Evolutionary conservation across 306 rosid species (phyloP), one percentile per base, ranked within the genome.

Genomic region (Bauhinia variegata): DNA sequence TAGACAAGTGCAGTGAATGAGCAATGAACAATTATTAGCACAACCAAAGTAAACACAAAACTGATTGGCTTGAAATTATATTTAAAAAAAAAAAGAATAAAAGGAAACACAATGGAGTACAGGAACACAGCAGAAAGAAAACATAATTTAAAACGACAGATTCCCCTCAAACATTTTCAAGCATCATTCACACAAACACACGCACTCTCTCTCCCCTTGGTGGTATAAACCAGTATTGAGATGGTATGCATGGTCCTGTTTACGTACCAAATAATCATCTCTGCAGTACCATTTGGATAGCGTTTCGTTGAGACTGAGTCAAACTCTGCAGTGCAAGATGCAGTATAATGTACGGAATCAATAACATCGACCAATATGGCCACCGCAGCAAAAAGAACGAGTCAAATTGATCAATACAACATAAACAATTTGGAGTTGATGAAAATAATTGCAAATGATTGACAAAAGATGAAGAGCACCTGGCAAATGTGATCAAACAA

Each of bases 301-400:
- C 93, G 52, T 65, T 83, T 71, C 70, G 76, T 76, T 92, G 96
- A 72, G 82, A 62, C 37, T 72, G 84, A 46, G 96, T 80, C 74
- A 87, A 72, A 78, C 74, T 83, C 98, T 92, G 96, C 79, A 73
- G 63, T 65, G 70, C 61, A 53, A 76, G 30, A 17, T 8, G 42
- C 10, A 73, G 59, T 37, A 67, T 19, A 58, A 60, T 31, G 31
- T 46, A 63, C 42, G 37, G 11, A 18, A n/a, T 64, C n/a, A 28
- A 31, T 69, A 10, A 38, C 28, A 11, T 11, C 8, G 11, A 54
- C 18, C 34, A 50, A 14, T 44, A 23, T 23, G 28, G 28, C 28
- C 28, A 23, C 28, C 28, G 2, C 28, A 23, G 2, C 1, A 23
- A 23, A 23, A 23, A 2, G 2, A 23, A 23, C 1, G 2, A 54